These are phyloP conservation scores for Henckelia pumila DNA, from an alignment of 257 asterid genomes.

Conservation along the genomic window DNA sequence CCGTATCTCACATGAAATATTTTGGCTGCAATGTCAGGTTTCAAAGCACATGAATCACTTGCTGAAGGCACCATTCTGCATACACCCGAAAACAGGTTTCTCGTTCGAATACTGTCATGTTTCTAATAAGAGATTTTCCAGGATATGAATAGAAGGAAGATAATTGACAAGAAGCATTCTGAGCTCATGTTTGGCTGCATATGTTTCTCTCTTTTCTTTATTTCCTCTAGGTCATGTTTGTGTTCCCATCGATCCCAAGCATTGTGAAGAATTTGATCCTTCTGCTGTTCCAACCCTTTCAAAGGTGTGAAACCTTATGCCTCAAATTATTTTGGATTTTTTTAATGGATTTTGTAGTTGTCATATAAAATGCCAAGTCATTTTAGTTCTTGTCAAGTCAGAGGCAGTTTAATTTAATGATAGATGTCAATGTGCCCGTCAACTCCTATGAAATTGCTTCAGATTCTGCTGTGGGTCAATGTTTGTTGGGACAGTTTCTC, in stretches of 20 bases:
- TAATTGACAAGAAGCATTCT: conserved; percentile 12
- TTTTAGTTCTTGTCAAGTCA: neutral
- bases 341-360: neutral
- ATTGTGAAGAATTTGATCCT: conserved; percentile 87
- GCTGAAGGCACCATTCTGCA: conserved; percentile 88
- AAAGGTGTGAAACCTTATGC: conserved; percentile 36
- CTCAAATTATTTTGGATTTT: no score
- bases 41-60: conserved; percentile 88
- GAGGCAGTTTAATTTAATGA: neutral
- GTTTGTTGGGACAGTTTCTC: neutral
- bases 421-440: neutral
- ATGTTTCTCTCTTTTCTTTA: neutral
- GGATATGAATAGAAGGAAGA: neutral
- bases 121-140: conserved; percentile 7
- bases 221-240: conserved; percentile 71
- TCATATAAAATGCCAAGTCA: neutral
- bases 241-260: conserved; percentile 83
- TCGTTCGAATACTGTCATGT: conserved; percentile 10
- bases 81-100: conserved; percentile 91
- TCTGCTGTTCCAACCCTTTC: conserved; percentile 82
- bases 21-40: conserved; percentile 49
- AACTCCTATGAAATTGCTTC: neutral
- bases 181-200: conserved; percentile 7
- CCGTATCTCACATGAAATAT: neutral
- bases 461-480: neutral